Conservation (phyloP, 352 stramenopile genomes). For the Phytophthora pini region DNA sequence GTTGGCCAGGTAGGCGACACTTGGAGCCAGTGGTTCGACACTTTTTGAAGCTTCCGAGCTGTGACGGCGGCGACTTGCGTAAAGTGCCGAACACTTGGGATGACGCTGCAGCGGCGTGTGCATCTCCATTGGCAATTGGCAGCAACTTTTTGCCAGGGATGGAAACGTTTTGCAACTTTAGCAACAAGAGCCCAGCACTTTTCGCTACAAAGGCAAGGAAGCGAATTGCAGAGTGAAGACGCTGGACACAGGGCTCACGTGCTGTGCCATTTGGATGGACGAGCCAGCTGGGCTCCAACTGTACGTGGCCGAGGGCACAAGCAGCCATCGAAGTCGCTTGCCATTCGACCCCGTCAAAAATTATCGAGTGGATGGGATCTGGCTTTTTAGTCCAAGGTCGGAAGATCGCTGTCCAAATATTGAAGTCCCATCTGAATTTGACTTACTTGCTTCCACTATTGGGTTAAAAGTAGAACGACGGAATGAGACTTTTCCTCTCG, state of each 20-base stretch:
- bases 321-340: conserved; percentile 20
- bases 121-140: conserved; percentile 14
- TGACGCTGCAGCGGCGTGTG: conserved; percentile 33
- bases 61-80: conserved; percentile 13
- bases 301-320: background rate
- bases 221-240: conserved; percentile 28
- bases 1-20: conserved; percentile 39
- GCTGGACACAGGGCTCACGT: background rate
- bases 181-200: conserved; percentile 1
- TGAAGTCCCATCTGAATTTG: conserved; percentile 21
- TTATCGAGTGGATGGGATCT: conserved; percentile 28
- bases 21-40: conserved; percentile 11
- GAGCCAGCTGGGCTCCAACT: conserved; percentile 12
- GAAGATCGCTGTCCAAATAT: conserved; percentile 18
- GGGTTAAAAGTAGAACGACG: conserved; percentile 11
- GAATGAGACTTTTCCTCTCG: conserved; percentile 2
- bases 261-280: conserved; percentile 20
- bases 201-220: conserved; percentile 2
- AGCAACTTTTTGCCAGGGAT: background rate
- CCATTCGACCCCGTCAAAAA: conserved; percentile 21
- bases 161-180: background rate
- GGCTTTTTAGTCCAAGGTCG: conserved; percentile 31
- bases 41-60: conserved; percentile 13
- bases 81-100: conserved; percentile 45
- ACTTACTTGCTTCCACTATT: conserved; percentile 11